Conservation (phyloP, 106 monocot species). For the Dioscorea dumetorum region DNA sequence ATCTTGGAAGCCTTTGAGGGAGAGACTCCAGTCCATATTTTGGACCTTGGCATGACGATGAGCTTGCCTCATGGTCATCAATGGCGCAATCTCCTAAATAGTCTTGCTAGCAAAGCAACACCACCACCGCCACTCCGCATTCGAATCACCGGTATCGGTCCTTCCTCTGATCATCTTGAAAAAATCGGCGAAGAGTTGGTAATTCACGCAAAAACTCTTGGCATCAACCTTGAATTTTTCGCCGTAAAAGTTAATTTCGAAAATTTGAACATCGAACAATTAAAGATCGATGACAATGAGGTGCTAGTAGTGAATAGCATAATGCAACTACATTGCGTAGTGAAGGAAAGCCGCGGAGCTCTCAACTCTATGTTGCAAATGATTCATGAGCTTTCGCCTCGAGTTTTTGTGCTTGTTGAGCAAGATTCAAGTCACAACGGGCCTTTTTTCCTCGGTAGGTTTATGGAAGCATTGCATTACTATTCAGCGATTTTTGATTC, state of each 20-base stretch:
- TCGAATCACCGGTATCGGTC: background rate
- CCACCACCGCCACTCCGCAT: background rate
- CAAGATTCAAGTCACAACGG: conserved; percentile 12
- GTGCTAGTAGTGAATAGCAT: background rate
- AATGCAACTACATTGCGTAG: background rate
- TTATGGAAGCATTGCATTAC: conserved; percentile 5
- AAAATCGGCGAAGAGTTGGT: background rate
- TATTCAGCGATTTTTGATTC: conserved; percentile 9
- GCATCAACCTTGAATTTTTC: background rate
- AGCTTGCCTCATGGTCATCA: background rate
- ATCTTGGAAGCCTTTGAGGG: conserved; percentile 8
- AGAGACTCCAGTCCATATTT: background rate
- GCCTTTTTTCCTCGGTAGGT: background rate
- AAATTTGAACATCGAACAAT: background rate
- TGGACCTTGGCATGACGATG: conserved; percentile 1
- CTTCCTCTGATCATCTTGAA: background rate
- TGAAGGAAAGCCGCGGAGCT: background rate
- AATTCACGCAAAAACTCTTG: background rate
- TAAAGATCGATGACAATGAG: background rate
- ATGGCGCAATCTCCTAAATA: background rate
- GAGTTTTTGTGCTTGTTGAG: conserved; percentile 6
- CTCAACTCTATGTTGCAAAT: background rate
- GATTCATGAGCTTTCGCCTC: background rate
- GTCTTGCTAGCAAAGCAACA: background rate
- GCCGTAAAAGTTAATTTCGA: background rate